Percentiles rank a stretch among this genome's conserved stretches.
phyloP scores from a whole-genome alignment of 371 early-diverging fungal species.

The Mucor plumbeus region DNA sequence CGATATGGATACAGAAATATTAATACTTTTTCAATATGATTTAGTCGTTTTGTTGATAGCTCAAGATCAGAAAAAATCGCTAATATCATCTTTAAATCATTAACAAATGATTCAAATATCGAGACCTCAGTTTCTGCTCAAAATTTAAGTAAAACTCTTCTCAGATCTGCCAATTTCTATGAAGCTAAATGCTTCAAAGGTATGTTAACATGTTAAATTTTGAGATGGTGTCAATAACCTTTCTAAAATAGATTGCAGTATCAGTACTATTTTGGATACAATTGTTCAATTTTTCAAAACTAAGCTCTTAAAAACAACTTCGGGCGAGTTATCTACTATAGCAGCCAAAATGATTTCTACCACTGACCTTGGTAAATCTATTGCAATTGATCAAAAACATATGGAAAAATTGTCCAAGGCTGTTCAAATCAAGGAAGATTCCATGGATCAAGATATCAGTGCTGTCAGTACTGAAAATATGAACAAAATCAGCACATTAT shows the following conservation, averaged over 20 bases:
- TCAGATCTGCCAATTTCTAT: constrained; percentile 64
- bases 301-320: constrained; percentile 14
- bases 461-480: constrained; percentile 11
- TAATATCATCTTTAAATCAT: constrained; percentile 26
- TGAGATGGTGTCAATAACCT: not conserved
- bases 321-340: constrained; percentile 17
- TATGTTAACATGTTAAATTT: constrained; percentile 14
- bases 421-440: not conserved
- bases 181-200: constrained; percentile 58
- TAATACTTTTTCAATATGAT: not conserved
- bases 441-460: constrained; percentile 23
- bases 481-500: constrained; percentile 16
- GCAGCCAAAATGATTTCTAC: constrained; percentile 19
- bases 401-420: not conserved
- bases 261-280: constrained; percentile 21
- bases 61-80: constrained; percentile 24
- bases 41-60: constrained; percentile 29
- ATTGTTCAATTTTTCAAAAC: constrained; percentile 25
- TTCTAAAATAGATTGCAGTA: constrained; percentile 25
- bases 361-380: not conserved
- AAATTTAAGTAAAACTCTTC: constrained; percentile 36
- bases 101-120: constrained; percentile 10
- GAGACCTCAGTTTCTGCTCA: constrained; percentile 30
- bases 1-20: too few species aligned
- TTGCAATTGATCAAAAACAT: not conserved